Conservation (phyloP, 306 rosid species). For the Prunus campanulata region DNA sequence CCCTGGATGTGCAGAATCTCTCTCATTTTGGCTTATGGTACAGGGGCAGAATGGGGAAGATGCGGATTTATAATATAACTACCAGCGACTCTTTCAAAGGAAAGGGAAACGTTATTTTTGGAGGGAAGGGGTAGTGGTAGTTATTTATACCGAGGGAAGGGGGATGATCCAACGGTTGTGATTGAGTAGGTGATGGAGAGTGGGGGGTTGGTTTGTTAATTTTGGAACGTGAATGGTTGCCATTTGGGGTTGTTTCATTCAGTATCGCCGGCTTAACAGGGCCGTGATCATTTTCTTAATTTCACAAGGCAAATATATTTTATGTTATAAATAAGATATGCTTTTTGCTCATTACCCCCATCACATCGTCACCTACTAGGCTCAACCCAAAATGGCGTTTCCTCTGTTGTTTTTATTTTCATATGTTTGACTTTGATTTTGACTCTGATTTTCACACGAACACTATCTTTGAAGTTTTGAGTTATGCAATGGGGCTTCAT, state of each 20-base stretch:
- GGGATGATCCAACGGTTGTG: conserved; percentile 13
- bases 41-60: conserved; percentile 12
- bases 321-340: background rate
- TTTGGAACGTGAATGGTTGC: conserved; percentile 6
- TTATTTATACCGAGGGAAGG: conserved; percentile 28
- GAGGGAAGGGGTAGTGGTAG: conserved; percentile 8
- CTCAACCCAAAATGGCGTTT: background rate
- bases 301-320: background rate
- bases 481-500: background rate
- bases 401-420: background rate
- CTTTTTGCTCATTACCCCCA: background rate
- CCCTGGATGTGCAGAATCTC: conserved; percentile 80
- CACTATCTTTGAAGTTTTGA: too few species aligned
- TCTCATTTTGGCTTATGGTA: conserved; percentile 37
- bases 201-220: background rate
- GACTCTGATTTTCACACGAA: background rate
- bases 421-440: background rate
- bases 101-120: conserved; percentile 1
- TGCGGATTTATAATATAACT: conserved; percentile 7
- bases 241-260: conserved; percentile 15
- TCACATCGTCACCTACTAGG: background rate
- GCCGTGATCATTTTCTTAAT: background rate
- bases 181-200: background rate
- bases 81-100: conserved; percentile 10
- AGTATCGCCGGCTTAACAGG: conserved; percentile 31